phyloP scores from a whole-genome alignment of 306 rosid species.

The Acacia melanoxylon region DNA sequence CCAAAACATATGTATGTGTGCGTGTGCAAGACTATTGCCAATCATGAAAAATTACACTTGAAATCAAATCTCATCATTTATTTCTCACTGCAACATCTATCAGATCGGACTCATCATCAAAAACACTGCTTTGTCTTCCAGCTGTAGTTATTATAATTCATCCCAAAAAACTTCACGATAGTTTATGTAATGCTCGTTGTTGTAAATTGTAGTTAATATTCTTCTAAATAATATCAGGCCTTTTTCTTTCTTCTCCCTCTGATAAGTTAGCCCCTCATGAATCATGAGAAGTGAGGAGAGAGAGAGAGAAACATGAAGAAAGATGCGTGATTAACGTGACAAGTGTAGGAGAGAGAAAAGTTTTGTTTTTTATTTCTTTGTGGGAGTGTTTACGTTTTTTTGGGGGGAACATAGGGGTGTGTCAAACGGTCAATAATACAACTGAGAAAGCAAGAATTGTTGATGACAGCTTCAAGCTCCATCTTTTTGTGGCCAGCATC shows the following conservation, averaged over 20 bases:
- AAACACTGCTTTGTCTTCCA: background rate
- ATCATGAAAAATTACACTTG: background rate
- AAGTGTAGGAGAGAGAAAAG: constrained; percentile 36
- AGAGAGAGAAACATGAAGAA: background rate
- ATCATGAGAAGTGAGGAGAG: background rate
- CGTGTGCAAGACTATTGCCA: constrained; percentile 13
- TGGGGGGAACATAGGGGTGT: constrained; percentile 1
- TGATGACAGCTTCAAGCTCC: constrained; percentile 38
- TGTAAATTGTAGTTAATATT: too few species aligned
- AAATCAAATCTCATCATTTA: background rate
- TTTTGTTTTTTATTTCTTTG: background rate
- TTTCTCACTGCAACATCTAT: background rate
- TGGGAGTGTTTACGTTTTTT: background rate
- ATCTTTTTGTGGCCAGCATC: too few species aligned
- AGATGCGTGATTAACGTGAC: constrained; percentile 73
- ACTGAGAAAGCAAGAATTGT: constrained; percentile 53
- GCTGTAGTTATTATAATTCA: background rate
- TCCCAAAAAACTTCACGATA: background rate
- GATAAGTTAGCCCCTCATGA: background rate
- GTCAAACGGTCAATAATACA: constrained; percentile 48
- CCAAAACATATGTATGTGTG: background rate
- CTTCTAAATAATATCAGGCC: too few species aligned
- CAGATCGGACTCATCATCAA: background rate
- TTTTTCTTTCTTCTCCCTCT: too few species aligned
- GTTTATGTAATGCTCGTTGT: too few species aligned